phyloP scores from a whole-genome alignment of 441 rosid genomes.

The Erodium chrysanthum region DNA sequence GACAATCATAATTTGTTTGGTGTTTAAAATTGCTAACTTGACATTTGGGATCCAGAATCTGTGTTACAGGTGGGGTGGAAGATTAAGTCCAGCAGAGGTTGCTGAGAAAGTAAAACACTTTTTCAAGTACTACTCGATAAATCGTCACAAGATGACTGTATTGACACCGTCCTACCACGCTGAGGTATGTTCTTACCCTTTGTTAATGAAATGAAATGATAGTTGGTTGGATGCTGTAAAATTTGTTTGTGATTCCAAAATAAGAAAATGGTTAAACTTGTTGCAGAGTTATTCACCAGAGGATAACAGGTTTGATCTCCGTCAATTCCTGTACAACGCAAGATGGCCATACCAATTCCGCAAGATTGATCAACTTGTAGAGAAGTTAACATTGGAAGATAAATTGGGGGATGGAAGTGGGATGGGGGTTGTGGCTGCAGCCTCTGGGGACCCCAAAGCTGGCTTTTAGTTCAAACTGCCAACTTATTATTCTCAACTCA shows the following conservation, averaged over 20 bases:
- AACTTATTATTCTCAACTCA: neutral
- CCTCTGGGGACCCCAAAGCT: conserved; percentile 63
- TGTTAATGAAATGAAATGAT: too few species aligned
- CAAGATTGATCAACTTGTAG: conserved; percentile 72
- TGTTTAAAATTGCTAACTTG: neutral
- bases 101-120: conserved; percentile 84
- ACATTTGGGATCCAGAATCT: conserved; percentile 46
- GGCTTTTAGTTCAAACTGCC: conserved; percentile 30
- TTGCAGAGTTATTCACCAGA: conserved; percentile 86
- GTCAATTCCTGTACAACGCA: conserved; percentile 73
- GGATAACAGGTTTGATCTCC: conserved; percentile 79
- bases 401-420: conserved; percentile 18
- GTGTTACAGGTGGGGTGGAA: conserved; percentile 86
- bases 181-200: conserved; percentile 53
- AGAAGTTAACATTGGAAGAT: conserved; percentile 28
- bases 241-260: too few species aligned
- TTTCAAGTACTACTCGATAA: conserved; percentile 85
- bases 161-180: conserved; percentile 89
- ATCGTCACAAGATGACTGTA: conserved; percentile 88
- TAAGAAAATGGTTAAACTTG: neutral
- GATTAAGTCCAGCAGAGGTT: conserved; percentile 60
- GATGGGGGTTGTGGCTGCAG: conserved; percentile 61
- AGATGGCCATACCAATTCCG: conserved; percentile 81
- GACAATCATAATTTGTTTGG: neutral
- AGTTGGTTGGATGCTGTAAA: too few species aligned